Evolutionary conservation across 331 rosid species (phyloP).

Genomic region (Rhamnella rubrinervis): DNA sequence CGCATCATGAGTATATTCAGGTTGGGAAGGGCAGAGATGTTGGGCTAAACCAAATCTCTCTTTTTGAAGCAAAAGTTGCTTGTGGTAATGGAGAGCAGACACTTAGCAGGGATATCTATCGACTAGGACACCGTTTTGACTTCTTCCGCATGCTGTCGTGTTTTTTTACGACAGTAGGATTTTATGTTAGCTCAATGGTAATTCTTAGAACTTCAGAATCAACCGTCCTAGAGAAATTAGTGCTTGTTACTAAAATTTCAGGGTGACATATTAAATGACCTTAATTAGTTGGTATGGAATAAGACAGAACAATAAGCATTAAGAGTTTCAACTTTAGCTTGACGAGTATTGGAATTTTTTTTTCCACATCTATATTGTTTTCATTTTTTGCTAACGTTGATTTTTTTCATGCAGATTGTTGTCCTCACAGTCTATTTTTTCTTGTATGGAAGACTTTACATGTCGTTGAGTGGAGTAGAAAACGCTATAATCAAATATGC

Average conservation of each 20-base stretch:
- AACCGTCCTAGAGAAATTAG: neutral
- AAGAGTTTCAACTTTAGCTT: no score
- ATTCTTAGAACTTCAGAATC: slow-evolving; percentile 20
- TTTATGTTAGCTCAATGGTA: slow-evolving; percentile 85
- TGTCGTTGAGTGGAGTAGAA: slow-evolving; percentile 91
- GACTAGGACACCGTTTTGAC: slow-evolving; percentile 94
- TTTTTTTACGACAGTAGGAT: slow-evolving; percentile 88
- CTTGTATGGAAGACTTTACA: slow-evolving; percentile 84
- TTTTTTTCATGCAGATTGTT: slow-evolving; percentile 61
- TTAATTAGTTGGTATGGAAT: no score
- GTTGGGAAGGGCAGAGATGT: slow-evolving; percentile 99
- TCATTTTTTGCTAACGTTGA: slow-evolving; percentile 18
- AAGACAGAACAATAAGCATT: no score
- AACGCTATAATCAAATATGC: slow-evolving; percentile 62
- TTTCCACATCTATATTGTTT: neutral
- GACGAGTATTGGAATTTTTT: no score
- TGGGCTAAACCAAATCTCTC: slow-evolving; percentile 93
- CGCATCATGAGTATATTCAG: slow-evolving; percentile 97
- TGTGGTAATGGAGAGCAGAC: slow-evolving; percentile 97
- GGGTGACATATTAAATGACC: no score
- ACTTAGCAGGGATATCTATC: slow-evolving; percentile 84
- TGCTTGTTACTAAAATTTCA: no score
- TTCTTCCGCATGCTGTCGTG: slow-evolving; percentile 90
- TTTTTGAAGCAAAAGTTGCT: slow-evolving; percentile 95
- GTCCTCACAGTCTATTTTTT: slow-evolving; percentile 69